phyloP scores from a whole-genome alignment of 164 flowering plant species.

The Kingdonia uniflora region DNA sequence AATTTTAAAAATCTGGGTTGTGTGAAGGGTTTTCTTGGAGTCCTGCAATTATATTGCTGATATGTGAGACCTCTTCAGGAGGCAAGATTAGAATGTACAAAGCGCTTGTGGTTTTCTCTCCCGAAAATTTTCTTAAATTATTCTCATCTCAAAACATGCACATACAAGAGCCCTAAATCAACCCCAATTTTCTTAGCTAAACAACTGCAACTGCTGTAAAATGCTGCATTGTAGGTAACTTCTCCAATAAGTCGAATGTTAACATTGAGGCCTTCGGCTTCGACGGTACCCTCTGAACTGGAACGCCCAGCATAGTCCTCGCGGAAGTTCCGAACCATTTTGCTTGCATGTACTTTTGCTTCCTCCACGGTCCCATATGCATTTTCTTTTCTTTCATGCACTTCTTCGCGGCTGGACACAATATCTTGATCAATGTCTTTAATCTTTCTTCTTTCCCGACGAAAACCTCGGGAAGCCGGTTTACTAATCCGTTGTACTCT shows the following conservation, averaged over 20 bases:
- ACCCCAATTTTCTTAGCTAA: slow-evolving; percentile 1
- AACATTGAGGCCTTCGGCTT: slow-evolving; percentile 45
- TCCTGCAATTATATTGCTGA: too few species aligned
- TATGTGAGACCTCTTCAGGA: too few species aligned
- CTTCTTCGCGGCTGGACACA: slow-evolving; percentile 64
- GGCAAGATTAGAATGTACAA: too few species aligned
- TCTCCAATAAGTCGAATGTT: slow-evolving; percentile 35
- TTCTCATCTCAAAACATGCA: too few species aligned
- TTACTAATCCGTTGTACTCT: slow-evolving; percentile 53
- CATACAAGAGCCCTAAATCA: too few species aligned
- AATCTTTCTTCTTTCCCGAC: slow-evolving; percentile 71
- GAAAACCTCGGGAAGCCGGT: slow-evolving; percentile 58
- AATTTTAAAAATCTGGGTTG: too few species aligned
- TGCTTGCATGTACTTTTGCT: slow-evolving; percentile 76
- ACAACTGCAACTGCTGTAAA: slow-evolving; percentile 32
- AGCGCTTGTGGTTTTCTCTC: too few species aligned
- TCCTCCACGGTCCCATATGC: slow-evolving; percentile 94
- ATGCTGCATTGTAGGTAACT: slow-evolving; percentile 27
- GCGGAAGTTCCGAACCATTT: slow-evolving; percentile 63
- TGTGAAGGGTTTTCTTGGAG: too few species aligned
- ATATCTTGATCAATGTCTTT: slow-evolving; percentile 36
- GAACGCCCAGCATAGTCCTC: slow-evolving; percentile 11
- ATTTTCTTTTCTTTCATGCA: slow-evolving; percentile 90
- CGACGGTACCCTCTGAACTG: background rate
- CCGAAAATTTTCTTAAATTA: too few species aligned